Percentiles rank a stretch among this genome's conserved stretches.
Evolutionary conservation across 331 rosid genomes (phyloP).

Genomic region (Malus hybrid): DNA sequence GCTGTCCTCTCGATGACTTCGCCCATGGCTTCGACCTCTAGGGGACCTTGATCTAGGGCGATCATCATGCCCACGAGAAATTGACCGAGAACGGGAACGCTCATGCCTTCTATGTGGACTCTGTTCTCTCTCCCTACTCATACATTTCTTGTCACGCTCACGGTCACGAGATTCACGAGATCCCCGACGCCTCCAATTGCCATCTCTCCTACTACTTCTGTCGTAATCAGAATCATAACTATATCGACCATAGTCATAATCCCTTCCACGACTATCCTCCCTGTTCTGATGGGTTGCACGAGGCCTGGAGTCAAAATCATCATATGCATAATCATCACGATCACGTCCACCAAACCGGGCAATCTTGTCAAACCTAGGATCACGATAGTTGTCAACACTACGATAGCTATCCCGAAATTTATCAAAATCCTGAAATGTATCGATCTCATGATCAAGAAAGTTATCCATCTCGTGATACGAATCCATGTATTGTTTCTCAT

Average conservation of each 20-base stretch:
- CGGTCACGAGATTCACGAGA: conserved; percentile 54
- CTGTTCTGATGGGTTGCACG: conserved; percentile 52
- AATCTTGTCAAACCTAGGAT: conserved; percentile 62
- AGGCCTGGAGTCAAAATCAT: conserved; percentile 70
- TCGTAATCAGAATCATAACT: conserved; percentile 97
- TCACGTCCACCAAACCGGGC: conserved; percentile 59
- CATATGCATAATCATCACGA: conserved; percentile 66
- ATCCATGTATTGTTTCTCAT: conserved; percentile 61
- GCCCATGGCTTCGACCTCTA: conserved; percentile 74
- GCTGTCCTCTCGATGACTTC: conserved; percentile 79
- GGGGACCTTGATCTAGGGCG: conserved; percentile 84
- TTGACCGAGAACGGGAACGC: conserved; percentile 58
- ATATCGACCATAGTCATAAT: conserved; percentile 56
- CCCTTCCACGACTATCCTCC: conserved; percentile 86
- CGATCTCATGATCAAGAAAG: conserved; percentile 53
- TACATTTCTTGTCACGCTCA: conserved; percentile 60
- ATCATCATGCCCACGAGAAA: conserved; percentile 74
- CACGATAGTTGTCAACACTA: conserved; percentile 38
- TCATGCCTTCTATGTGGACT: conserved; percentile 72
- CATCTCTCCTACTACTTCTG: conserved; percentile 67
- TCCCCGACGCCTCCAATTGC: conserved; percentile 64
- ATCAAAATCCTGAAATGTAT: conserved; percentile 58
- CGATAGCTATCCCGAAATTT: conserved; percentile 69
- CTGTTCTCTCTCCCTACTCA: conserved; percentile 64
- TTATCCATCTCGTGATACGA: conserved; percentile 62